Evolutionary conservation across 2,329 filamentous ascomycete species (phyloP).

Genomic region (Aureobasidium sp.): DNA sequence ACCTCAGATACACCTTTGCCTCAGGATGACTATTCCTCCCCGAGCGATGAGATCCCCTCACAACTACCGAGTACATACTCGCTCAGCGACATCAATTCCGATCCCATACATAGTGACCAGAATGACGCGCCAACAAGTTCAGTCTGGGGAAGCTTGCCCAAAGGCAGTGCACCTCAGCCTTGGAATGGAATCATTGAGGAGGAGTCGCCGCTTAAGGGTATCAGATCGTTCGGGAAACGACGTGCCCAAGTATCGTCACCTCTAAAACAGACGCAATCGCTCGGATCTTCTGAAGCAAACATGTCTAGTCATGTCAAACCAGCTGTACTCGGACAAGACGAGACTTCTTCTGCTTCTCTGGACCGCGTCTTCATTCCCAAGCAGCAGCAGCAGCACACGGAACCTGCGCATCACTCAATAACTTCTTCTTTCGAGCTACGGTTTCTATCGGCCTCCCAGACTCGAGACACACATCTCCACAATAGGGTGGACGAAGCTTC

Average conservation of each 20-base stretch:
- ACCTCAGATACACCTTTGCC: background rate
- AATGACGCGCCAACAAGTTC: conserved; percentile 14
- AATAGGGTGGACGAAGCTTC: too few relatives aligned
- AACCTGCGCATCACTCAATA: background rate
- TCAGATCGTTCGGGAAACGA: background rate
- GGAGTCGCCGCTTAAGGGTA: conserved; percentile 9
- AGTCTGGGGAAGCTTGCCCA: conserved; percentile 16
- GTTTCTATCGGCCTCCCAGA: background rate
- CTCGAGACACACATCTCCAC: background rate
- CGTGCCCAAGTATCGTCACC: background rate
- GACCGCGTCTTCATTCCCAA: background rate
- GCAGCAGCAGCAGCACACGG: background rate
- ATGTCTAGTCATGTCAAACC: background rate
- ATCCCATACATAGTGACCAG: conserved; percentile 3
- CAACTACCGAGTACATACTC: conserved; percentile 40
- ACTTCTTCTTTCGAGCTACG: conserved; percentile 1
- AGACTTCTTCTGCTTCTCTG: conserved; percentile 1
- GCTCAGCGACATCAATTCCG: conserved; percentile 31
- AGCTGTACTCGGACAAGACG: background rate
- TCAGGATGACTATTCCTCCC: conserved; percentile 12
- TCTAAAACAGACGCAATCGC: conserved; percentile 7
- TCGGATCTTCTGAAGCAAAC: background rate
- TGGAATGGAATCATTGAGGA: conserved; percentile 13
- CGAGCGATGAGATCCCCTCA: conserved; percentile 28
- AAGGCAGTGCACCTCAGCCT: background rate